These are phyloP conservation scores for Cercospora janseana DNA, from an alignment of 2,329 filamentous ascomycete species.

Conservation along the genomic window DNA sequence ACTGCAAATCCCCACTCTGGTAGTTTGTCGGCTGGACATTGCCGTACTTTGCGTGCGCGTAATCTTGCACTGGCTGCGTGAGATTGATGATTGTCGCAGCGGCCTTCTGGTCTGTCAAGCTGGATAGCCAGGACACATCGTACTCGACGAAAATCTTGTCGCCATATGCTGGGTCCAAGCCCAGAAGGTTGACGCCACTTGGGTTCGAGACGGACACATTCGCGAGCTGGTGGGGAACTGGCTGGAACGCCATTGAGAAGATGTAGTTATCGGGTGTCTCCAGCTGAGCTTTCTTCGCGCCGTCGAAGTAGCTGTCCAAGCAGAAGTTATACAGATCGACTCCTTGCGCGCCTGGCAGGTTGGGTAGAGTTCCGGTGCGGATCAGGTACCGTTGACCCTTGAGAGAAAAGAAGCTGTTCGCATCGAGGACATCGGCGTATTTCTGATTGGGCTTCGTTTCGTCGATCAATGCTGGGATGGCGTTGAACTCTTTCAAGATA, in stretches of 20 bases:
- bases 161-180: slow-evolving; percentile 20
- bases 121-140: slow-evolving; percentile 25
- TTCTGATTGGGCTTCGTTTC: slow-evolving; percentile 16
- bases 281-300: slow-evolving; percentile 13
- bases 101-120: slow-evolving; percentile 19
- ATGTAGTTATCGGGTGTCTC: slow-evolving; percentile 20
- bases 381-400: slow-evolving; percentile 41
- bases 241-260: slow-evolving; percentile 27
- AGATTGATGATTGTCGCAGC: slow-evolving; percentile 22
- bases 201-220: slow-evolving; percentile 21
- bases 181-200: slow-evolving; percentile 26
- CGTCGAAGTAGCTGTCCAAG: slow-evolving; percentile 23
- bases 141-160: slow-evolving; percentile 30
- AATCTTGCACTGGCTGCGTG: slow-evolving; percentile 24
- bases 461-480: slow-evolving; percentile 24
- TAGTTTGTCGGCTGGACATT: slow-evolving; percentile 26
- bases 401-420: slow-evolving; percentile 23
- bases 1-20: slow-evolving; percentile 20
- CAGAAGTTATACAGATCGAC: slow-evolving; percentile 22
- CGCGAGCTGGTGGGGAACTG: slow-evolving; percentile 23
- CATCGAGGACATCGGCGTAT: slow-evolving; percentile 24
- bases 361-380: slow-evolving; percentile 42
- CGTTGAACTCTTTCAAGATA: slow-evolving; percentile 58
- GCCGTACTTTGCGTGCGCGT: slow-evolving; percentile 22
- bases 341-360: slow-evolving; percentile 27